Evolutionary conservation across 108 stramenopile species (phyloP).

Genomic region (Mediolabrus comicus): DNA sequence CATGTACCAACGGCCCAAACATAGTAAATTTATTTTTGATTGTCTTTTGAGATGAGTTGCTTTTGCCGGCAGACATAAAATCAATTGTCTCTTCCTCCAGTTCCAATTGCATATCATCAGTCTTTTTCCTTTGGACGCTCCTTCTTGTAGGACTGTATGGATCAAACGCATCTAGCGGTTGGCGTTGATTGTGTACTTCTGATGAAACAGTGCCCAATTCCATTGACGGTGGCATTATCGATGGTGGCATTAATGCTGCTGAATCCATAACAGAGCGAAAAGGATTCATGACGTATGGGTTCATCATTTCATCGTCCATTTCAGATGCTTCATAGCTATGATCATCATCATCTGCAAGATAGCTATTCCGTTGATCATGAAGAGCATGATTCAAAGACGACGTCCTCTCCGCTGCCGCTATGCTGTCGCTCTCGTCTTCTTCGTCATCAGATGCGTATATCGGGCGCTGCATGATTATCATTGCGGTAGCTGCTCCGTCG

Average conservation of each 20-base stretch:
- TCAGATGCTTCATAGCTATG: conserved; percentile 2
- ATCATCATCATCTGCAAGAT: not conserved
- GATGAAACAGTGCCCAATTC: conserved; percentile 9
- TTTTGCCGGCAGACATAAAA: conserved; percentile 6
- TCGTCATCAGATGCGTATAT: not conserved
- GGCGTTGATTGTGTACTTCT: not conserved
- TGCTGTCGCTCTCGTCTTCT: not conserved
- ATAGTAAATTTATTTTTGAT: not conserved
- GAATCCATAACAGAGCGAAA: conserved; percentile 4
- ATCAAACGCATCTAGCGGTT: conserved; percentile 13
- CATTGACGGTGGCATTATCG: conserved; percentile 17
- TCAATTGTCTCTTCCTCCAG: conserved; percentile 35
- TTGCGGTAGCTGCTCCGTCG: not conserved
- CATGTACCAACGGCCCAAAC: not conserved
- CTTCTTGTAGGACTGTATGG: conserved; percentile 20
- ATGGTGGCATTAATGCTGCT: conserved; percentile 18
- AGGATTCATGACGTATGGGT: conserved; percentile 39
- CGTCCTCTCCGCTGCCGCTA: not conserved
- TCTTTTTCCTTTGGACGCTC: not conserved
- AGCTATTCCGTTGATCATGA: not conserved
- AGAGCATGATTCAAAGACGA: not conserved
- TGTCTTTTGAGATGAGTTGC: not conserved
- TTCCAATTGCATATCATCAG: conserved; percentile 14
- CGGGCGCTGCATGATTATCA: not conserved
- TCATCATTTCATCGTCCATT: conserved; percentile 24